These are phyloP conservation scores for Acacia crassicarpa DNA, from an alignment of 306 rosid species.

Conservation along the genomic window DNA sequence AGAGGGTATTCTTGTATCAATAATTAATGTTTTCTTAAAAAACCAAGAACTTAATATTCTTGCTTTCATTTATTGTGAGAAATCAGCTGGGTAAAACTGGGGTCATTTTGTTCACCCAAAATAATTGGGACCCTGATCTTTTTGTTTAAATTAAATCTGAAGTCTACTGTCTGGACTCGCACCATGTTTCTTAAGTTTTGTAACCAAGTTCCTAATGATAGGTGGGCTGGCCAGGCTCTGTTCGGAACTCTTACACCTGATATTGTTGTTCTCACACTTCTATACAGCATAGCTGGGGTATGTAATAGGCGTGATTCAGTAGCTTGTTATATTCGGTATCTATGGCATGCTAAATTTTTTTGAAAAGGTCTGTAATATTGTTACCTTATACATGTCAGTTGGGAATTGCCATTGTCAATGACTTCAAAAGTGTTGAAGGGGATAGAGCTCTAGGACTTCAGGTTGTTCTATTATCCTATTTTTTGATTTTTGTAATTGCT, in stretches of 20 bases:
- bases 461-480: conserved; percentile 45
- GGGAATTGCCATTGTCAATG: conserved; percentile 97
- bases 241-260: conserved; percentile 97
- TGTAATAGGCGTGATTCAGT: conserved; percentile 34
- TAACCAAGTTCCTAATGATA: conserved; percentile 38
- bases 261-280: conserved; percentile 74
- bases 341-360: conserved; percentile 11
- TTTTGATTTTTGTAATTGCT: conserved; percentile 2
- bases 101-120: background rate
- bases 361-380: background rate
- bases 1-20: background rate
- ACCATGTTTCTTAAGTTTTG: background rate
- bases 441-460: conserved; percentile 98
- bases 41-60: background rate
- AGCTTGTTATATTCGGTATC: conserved; percentile 17
- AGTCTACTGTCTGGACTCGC: background rate
- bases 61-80: background rate
- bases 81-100: background rate
- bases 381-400: conserved; percentile 52
- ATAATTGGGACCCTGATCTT: background rate
- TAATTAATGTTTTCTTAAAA: background rate
- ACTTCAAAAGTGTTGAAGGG: conserved; percentile 96
- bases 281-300: conserved; percentile 99
- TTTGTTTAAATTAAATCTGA: background rate
- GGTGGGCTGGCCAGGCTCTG: conserved; percentile 99